phyloP scores from a whole-genome alignment of 345 rosid genomes.

The Angophora floribunda region DNA sequence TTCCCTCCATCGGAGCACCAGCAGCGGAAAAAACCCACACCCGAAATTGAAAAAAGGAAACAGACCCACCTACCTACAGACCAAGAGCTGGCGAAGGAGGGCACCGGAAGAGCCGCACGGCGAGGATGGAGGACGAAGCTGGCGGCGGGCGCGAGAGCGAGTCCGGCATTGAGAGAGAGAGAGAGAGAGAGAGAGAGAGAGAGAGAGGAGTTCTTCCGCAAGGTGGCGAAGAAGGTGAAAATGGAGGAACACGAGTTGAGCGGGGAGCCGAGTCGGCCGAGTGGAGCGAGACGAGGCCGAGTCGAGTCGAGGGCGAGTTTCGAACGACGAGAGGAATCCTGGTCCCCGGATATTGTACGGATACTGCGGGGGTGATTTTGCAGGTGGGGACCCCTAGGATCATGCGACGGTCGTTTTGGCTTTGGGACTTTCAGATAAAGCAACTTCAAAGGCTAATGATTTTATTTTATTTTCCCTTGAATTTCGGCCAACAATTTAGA shows the following conservation, averaged over 20 bases:
- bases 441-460: not conserved
- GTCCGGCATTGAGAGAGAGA: not conserved
- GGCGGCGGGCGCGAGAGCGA: not conserved
- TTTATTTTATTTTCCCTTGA: not conserved
- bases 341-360: not conserved
- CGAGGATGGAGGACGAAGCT: not conserved
- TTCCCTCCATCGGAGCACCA: not conserved
- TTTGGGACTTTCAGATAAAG: not conserved
- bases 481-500: not conserved
- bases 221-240: not conserved
- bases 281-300: not conserved
- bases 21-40: not conserved
- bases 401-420: too few relatives aligned
- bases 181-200: not conserved
- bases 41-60: not conserved
- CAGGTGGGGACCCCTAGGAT: not conserved
- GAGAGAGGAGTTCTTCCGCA: not conserved
- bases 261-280: not conserved
- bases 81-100: not conserved
- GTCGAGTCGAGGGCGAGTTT: not conserved
- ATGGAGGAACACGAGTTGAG: not conserved
- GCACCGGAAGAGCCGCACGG: not conserved
- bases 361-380: not conserved
- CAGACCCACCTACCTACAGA: not conserved
- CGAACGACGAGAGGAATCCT: not conserved